Evolutionary conservation across 495 filamentous ascomycete genomes (phyloP).

Genomic region (Xylaria cubensis): DNA sequence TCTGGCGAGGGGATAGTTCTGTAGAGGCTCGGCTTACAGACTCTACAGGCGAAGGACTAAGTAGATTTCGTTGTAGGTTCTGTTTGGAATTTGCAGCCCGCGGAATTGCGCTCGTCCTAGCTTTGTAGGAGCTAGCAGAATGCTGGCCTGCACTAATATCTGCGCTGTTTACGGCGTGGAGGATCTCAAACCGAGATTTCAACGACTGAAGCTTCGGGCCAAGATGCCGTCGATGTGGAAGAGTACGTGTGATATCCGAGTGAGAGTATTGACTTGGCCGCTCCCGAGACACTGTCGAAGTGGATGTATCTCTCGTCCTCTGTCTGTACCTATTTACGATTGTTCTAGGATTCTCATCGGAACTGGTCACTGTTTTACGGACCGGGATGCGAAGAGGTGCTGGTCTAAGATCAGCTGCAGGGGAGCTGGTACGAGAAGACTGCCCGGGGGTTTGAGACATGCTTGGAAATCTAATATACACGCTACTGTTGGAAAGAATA

Average conservation of each 20-base stretch:
- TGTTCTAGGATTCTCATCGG: background rate
- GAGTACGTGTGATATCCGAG: conserved; percentile 5
- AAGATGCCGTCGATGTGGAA: conserved; percentile 28
- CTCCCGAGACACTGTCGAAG: background rate
- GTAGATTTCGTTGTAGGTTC: background rate
- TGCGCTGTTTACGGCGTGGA: conserved; percentile 41
- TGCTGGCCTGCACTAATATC: conserved; percentile 24
- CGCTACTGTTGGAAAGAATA: conserved; percentile 15
- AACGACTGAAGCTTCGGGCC: conserved; percentile 40
- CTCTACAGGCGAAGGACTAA: conserved; percentile 8
- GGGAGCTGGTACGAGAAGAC: background rate
- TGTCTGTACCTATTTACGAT: background rate
- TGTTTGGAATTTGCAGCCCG: conserved; percentile 3
- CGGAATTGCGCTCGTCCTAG: conserved; percentile 27
- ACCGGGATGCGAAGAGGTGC: conserved; percentile 24
- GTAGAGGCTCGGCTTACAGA: conserved; percentile 11
- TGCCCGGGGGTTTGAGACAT: conserved; percentile 13
- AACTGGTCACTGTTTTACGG: conserved; percentile 1
- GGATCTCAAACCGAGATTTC: conserved; percentile 51
- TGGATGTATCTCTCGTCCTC: background rate
- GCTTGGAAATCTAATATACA: conserved; percentile 1
- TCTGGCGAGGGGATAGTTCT: background rate
- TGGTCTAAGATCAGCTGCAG: conserved; percentile 12
- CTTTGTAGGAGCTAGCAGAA: conserved; percentile 22
- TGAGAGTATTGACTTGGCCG: background rate